phyloP scores from a whole-genome alignment of 768 basidiomycete species.

The Dentipellis sp. region DNA sequence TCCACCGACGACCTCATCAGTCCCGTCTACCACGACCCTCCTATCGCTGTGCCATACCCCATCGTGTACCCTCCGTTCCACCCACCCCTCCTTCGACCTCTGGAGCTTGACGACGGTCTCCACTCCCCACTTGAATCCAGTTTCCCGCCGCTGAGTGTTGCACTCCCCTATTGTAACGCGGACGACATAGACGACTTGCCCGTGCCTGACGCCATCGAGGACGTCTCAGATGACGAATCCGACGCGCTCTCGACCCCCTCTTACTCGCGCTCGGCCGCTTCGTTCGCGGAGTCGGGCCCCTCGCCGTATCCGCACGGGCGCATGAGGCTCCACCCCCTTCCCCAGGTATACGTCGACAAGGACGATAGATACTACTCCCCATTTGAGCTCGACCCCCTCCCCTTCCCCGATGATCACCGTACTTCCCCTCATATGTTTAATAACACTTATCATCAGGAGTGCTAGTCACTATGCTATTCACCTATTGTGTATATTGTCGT shows the following conservation, averaged over 20 bases:
- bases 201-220: conserved; percentile 76
- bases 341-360: conserved; percentile 55
- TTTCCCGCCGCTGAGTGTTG: conserved; percentile 33
- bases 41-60: conserved; percentile 46
- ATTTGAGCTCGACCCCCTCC: conserved; percentile 64
- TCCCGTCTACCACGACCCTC: conserved; percentile 37
- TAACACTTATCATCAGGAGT: conserved; percentile 45
- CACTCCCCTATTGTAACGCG: conserved; percentile 52
- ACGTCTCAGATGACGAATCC: conserved; percentile 80
- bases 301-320: conserved; percentile 35
- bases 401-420: conserved; percentile 49
- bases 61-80: conserved; percentile 58
- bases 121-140: conserved; percentile 28
- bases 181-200: conserved; percentile 62
- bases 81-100: conserved; percentile 44
- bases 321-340: conserved; percentile 34
- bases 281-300: conserved; percentile 36
- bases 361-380: conserved; percentile 53
- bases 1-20: conserved; percentile 69
- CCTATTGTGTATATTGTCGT: conserved; percentile 23
- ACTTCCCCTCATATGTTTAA: conserved; percentile 26
- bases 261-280: conserved; percentile 45
- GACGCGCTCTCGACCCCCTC: conserved; percentile 57
- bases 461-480: conserved; percentile 30
- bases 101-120: conserved; percentile 28